phyloP scores from a whole-genome alignment of 148 eudicot species.

The Chenopodium album region DNA sequence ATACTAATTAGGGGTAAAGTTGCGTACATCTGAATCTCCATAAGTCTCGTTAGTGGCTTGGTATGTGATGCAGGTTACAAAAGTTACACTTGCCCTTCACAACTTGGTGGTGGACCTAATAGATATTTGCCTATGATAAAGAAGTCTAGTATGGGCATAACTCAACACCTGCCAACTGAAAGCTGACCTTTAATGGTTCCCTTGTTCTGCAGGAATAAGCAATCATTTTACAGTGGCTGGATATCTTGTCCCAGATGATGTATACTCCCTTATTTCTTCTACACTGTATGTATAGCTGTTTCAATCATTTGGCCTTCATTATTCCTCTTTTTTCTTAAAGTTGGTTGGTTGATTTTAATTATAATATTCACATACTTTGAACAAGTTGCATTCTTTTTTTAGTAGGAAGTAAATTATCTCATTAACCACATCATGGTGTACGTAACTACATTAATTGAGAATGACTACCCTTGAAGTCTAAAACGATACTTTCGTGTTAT shows the following conservation, averaged over 20 bases:
- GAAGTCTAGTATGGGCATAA: conserved; percentile 22
- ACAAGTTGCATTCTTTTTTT: background rate
- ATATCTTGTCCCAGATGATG: conserved; percentile 15
- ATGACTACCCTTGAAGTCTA: no score
- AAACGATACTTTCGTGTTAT: no score
- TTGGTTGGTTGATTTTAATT: background rate
- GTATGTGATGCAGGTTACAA: background rate
- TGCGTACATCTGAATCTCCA: background rate
- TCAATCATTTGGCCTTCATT: conserved; percentile 19
- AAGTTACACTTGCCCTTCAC: background rate
- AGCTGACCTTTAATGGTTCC: conserved; percentile 11
- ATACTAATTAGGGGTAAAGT: background rate
- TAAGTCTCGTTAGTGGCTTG: background rate
- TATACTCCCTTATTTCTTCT: background rate
- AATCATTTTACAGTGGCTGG: conserved; percentile 28
- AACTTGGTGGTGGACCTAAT: conserved; percentile 25
- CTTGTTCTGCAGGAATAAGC: conserved; percentile 18
- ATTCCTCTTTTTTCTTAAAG: background rate
- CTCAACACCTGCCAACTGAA: conserved; percentile 16
- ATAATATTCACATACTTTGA: no score
- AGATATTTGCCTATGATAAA: conserved; percentile 5
- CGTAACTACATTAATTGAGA: background rate
- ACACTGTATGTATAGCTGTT: background rate
- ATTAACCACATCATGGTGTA: background rate
- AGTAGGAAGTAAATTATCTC: no score